Percentiles rank a stretch among this genome's conserved stretches.
Evolutionary conservation across 352 stramenopile species (phyloP).

Genomic region (Globisporangium takayamanum): DNA sequence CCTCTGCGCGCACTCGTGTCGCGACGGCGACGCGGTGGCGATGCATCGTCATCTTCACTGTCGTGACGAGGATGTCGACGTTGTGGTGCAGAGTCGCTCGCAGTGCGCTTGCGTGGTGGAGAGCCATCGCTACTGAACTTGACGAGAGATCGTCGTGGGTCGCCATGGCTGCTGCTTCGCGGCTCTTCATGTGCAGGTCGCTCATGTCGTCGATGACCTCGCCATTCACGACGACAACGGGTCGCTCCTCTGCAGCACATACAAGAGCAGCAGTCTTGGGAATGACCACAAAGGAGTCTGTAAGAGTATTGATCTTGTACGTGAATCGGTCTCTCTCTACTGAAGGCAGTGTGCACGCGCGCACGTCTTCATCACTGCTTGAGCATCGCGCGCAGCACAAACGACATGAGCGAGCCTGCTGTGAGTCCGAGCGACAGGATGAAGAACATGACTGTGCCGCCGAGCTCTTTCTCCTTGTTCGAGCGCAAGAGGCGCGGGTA

Average conservation of each 20-base stretch:
- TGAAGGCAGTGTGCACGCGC: background rate
- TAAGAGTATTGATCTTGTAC: too few relatives aligned
- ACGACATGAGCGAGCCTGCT: slow-evolving; percentile 67
- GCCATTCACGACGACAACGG: too few relatives aligned
- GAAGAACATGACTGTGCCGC: slow-evolving; percentile 80
- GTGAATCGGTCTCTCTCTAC: background rate
- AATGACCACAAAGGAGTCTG: too few relatives aligned
- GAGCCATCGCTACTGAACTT: too few relatives aligned
- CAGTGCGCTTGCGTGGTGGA: too few relatives aligned
- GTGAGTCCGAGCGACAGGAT: slow-evolving; percentile 68
- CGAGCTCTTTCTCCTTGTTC: slow-evolving; percentile 63
- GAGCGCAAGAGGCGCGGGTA: slow-evolving; percentile 48
- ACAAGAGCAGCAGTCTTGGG: too few relatives aligned
- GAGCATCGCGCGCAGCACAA: slow-evolving; percentile 68
- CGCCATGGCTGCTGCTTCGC: too few relatives aligned
- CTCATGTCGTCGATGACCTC: too few relatives aligned
- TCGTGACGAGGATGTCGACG: background rate
- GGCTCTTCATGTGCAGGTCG: too few relatives aligned
- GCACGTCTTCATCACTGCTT: slow-evolving; percentile 20
- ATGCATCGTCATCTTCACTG: slow-evolving; percentile 19
- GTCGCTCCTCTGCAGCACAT: too few relatives aligned
- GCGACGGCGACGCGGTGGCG: slow-evolving; percentile 19
- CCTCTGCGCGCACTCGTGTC: background rate
- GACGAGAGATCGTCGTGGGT: too few relatives aligned
- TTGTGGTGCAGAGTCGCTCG: too few relatives aligned